Evolutionary conservation across 306 rosid genomes (phyloP), one percentile per base, ranked within the genome.

Genomic region (Mucuna pruriens): DNA sequence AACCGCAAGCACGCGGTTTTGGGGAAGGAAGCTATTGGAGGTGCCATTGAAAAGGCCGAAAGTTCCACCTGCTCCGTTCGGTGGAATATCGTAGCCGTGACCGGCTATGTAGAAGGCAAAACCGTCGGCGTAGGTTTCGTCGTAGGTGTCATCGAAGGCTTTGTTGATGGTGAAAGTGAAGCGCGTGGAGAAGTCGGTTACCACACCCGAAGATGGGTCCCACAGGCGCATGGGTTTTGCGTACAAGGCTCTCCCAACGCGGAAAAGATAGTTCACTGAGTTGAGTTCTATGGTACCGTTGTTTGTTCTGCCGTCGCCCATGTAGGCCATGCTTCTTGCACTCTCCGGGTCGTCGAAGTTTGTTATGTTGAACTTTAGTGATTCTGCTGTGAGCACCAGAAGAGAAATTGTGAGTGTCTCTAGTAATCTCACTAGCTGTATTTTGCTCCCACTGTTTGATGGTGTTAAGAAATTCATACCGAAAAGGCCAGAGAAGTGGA

Each of bases 331-430:
- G 70, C 12, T 52, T 15, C 9, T 20, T 1, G 62, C 42, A 36
- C 54, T 0, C 8, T 39, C 45, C 6, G 52, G 52, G 19, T 77
- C 76, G 20, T 72, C 23, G 44, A 83, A 83, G 49, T 78, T 63
- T 25, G 83, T 83, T 64, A 78, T 83, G 46, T 78, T 83, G 86
- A 83, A 83, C n/a, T 11, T 51, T 33, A 83, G 70, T 64, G 86
- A 52, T 1, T 42, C 57, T 1, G 62, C 72, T 11, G 71, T 63
- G 3, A 19, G 10, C 2, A 31, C 2, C 2, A 82, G 11, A n/a
- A 7, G 25, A 7, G 34, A 33, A 33, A 34, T 8, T 8, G 42
- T 63, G 1, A 63, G 25, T 25, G 26, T 60, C 17, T 25, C 38
- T 26, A 5, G 39, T 11, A 13, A 60, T 60, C 17, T 25, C 9